These are phyloP conservation scores for Syncephalastrum racemosum DNA, from an alignment of 371 early-diverging fungal species.

Conservation along the genomic window DNA sequence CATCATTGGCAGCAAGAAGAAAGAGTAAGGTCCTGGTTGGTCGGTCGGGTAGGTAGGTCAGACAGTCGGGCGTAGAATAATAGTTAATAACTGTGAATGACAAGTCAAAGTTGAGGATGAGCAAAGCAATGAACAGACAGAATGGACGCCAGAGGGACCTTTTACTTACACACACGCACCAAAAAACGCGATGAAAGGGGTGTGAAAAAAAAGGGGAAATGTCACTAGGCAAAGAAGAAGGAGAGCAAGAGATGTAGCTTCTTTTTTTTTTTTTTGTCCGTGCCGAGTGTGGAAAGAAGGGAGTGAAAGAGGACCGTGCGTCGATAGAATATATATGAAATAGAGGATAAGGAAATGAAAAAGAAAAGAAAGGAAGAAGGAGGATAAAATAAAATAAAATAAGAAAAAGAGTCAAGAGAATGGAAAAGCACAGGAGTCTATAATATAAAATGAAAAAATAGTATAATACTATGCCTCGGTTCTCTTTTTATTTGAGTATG, in stretches of 20 bases:
- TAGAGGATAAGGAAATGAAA: conserved; percentile 4
- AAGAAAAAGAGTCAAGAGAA: not conserved
- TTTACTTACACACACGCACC: too few species aligned
- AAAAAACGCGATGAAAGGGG: not conserved
- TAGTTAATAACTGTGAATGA: too few species aligned
- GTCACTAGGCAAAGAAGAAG: conserved; percentile 3
- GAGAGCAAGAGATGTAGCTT: too few species aligned
- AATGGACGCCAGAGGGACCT: too few species aligned
- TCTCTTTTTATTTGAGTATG: too few species aligned
- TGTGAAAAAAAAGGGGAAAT: not conserved
- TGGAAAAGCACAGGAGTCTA: not conserved
- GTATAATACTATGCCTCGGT: not conserved
- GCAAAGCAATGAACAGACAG: too few species aligned
- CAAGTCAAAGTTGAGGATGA: too few species aligned
- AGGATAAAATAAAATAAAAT: too few species aligned
- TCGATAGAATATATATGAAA: too few species aligned
- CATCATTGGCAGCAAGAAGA: conserved; percentile 25
- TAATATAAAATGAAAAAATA: conserved; percentile 4
- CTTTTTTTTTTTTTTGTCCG: not conserved
- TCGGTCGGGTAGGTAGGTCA: too few species aligned
- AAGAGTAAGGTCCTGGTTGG: conserved; percentile 1
- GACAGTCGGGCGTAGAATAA: too few species aligned
- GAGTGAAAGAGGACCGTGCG: conserved; percentile 1
- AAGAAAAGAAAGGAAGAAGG: conserved; percentile 4
- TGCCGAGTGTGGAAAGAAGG: not conserved